Base-by-base conservation (phyloP, 768 basidiomycete genomes). In the Asterophora lycoperdoides region DNA sequence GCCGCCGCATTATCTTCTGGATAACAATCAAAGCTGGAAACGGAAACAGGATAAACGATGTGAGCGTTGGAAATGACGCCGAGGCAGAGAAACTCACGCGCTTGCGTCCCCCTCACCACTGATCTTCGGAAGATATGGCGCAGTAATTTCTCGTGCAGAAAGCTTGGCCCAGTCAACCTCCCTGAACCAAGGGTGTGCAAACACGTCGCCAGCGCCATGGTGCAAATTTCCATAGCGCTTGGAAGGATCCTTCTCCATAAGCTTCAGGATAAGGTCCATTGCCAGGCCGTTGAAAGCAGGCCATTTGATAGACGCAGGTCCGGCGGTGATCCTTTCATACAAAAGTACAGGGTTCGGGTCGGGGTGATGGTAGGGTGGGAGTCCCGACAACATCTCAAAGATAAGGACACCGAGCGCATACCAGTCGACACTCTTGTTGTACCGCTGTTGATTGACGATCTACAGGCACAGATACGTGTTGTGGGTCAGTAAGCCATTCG, bases 341-440 rank as follows among this genome's bases (percentile, higher is more conserved):
- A 97, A 78, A 37, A 81, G 72, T 59, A 94, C 80, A 17, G 89
- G 94, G 60, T 92, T 89, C 40, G 74, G 80, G 62, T 92, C 90
- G 19, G 79, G 73, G 64, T 89, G 86, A 68, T 96, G 94, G 73
- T 93, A 98, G 0, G 96, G 96, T 20, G 94, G 92, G 20, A 88
- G 84, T 7, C 96, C 96, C 0, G 89, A 93, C 37, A 99, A 79
- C 94, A 98, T 97, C 68, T 99, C 96, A 64, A 89, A 99, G 48
- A 94, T 88, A 52, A 99, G 83, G 46, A 99, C 91, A 43, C 96
- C 96, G 44, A 97, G 79, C 1, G 96, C 95, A 70, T 97, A 99
- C 94, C 94, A 99, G 63, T 99, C 96, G 2, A 97, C 95, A 49
- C 85, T 87, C 66, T 96, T 95, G 63, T 94, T 95, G 64, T 99